Evolutionary conservation across 2,329 filamentous ascomycete genomes (phyloP).

Genomic region (Penicillium sp.): DNA sequence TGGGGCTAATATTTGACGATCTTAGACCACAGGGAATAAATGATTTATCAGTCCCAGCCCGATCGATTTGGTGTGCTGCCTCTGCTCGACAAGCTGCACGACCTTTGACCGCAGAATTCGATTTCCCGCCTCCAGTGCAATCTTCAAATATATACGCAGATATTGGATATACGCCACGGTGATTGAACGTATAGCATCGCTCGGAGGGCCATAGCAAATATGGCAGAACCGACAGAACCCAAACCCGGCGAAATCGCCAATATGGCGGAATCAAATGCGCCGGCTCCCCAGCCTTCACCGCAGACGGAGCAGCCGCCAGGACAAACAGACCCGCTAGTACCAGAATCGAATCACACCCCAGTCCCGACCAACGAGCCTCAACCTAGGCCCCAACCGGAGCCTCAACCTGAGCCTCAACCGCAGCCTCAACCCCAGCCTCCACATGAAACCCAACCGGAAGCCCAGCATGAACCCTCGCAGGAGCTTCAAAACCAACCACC

Average conservation of each 20-base stretch:
- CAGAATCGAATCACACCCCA: constrained; percentile 11
- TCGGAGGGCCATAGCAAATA: constrained; percentile 13
- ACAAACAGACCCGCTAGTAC: constrained; percentile 4
- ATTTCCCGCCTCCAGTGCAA: not conserved
- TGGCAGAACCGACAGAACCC: constrained; percentile 24
- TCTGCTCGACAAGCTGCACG: constrained; percentile 20
- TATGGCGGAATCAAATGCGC: constrained; percentile 15
- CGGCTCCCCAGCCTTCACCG: constrained; percentile 16
- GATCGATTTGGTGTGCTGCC: constrained; percentile 25
- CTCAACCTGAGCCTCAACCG: not conserved
- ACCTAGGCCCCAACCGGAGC: not conserved
- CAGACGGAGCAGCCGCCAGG: constrained; percentile 18
- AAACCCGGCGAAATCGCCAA: constrained; percentile 20
- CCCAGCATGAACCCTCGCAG: not conserved
- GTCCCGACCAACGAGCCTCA: constrained; percentile 3
- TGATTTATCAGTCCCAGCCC: constrained; percentile 23
- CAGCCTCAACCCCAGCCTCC: not conserved
- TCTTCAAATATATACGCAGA: not conserved
- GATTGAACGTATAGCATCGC: constrained; percentile 1
- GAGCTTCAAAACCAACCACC: not conserved
- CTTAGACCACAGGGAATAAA: constrained; percentile 24
- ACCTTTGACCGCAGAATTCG: constrained; percentile 23
- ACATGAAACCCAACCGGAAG: not conserved
- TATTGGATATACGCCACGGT: constrained; percentile 1
- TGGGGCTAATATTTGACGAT: constrained; percentile 14